These are phyloP conservation scores for Camellia sinensis DNA, from an alignment of 148 eudicot genomes.

Conservation along the genomic window DNA sequence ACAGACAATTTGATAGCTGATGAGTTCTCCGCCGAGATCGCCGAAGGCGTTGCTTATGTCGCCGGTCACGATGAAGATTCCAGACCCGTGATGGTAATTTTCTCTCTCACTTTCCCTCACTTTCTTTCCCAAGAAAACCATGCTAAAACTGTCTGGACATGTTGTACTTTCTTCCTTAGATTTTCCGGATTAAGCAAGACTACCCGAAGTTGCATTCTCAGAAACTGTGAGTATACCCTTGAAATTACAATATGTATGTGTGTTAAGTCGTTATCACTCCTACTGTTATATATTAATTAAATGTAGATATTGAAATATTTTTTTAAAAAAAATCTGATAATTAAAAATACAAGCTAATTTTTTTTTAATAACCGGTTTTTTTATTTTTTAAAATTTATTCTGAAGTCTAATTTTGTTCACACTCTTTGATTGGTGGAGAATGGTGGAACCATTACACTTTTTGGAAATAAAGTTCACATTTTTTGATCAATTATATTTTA, in stretches of 20 bases:
- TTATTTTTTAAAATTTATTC: neutral
- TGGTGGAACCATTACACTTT: too few species aligned
- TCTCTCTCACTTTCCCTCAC: conserved; percentile 4
- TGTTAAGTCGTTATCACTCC: too few species aligned
- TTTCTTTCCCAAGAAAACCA: neutral
- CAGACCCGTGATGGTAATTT: conserved; percentile 71
- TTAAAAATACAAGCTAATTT: neutral
- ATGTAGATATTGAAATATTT: too few species aligned
- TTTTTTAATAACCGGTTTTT: neutral
- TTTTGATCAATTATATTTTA: too few species aligned
- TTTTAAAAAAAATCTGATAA: too few species aligned
- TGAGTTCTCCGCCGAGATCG: conserved; percentile 88
- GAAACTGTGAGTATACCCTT: conserved; percentile 54
- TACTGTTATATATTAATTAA: too few species aligned
- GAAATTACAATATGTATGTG: neutral
- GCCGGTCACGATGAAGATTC: conserved; percentile 87
- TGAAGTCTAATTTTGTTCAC: neutral
- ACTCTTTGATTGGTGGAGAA: too few species aligned
- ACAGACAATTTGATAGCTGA: conserved; percentile 83
- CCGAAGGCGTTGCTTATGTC: conserved; percentile 90
- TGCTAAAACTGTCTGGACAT: neutral
- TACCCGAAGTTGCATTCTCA: conserved; percentile 88
- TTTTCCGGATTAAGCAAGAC: conserved; percentile 92
- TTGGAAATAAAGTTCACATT: too few species aligned
- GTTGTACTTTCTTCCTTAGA: conserved; percentile 28